Evolutionary conservation across 805 yeast genomes (phyloP).

Genomic region (Lipomyces lipofer): DNA sequence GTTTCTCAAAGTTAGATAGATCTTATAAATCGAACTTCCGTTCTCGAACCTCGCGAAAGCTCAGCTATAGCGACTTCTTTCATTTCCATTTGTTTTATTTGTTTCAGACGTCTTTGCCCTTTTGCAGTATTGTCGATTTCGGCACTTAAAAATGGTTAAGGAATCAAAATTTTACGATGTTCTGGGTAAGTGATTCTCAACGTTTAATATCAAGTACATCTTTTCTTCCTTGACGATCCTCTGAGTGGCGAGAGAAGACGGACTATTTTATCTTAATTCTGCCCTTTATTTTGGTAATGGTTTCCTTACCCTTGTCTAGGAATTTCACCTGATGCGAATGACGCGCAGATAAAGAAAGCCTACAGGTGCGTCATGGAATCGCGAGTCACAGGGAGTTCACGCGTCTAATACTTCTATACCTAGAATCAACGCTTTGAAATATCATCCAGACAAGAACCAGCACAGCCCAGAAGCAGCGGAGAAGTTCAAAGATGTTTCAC

Average conservation of each 20-base stretch:
- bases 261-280: too few relatives aligned
- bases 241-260: too few relatives aligned
- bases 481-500: conserved; percentile 87
- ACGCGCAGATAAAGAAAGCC: conserved; percentile 69
- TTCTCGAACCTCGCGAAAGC: too few relatives aligned
- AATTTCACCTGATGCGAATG: conserved; percentile 54
- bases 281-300: too few relatives aligned
- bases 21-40: too few relatives aligned
- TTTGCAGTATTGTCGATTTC: neutral
- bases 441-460: conserved; percentile 84
- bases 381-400: too few relatives aligned
- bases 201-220: neutral
- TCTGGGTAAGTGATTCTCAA: conserved; percentile 46
- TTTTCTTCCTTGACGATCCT: neutral
- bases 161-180: conserved; percentile 67
- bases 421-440: conserved; percentile 66
- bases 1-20: neutral
- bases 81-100: neutral
- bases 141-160: conserved; percentile 53
- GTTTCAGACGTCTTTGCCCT: neutral
- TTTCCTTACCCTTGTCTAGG: conserved; percentile 37
- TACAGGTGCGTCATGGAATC: conserved; percentile 49
- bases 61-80: too few relatives aligned
- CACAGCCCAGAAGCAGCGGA: conserved; percentile 80
- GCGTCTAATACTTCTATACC: too few relatives aligned